Evolutionary conservation across 225 moss, liverwort and hornwort genomes (phyloP), one percentile per base, ranked within the genome.

Genomic region (Sphagnum contortum): DNA sequence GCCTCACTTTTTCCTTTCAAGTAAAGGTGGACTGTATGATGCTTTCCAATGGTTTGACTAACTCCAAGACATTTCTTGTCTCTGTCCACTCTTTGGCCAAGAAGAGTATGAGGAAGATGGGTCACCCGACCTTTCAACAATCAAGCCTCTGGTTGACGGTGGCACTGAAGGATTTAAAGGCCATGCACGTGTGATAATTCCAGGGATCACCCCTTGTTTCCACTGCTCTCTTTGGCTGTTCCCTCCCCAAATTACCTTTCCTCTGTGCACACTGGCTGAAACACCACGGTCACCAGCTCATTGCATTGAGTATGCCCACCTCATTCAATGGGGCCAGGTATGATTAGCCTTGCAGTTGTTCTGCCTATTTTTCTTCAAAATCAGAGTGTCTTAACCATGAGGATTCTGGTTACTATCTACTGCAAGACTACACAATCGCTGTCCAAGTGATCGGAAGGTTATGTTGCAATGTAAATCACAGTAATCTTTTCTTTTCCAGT

Each of bases 311-410:
- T 98, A 87, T 72, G 98, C 80, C 59, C 98, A 98, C 75, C 90
- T 98, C 63, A 98, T 98, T 49, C 98, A 93, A 70, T 98, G 98
- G 98, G 89, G 98, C 61, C 98, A 93, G 96, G 96, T 98, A 83
- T 60, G 70, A 47, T 71, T 0, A 29, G 29, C 29, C 29, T 29
- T 29, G 29, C 29, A 29, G 29, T 29, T 29, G 0, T 29, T 29
- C 29, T 29, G 29, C 29, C 29, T 29, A 29, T 29, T 29, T 29
- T 29, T 29, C 29, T 29, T 29, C 29, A 29, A 29, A 29, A 29
- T 29, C 29, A 29, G 0, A 29, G 29, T 29, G 29, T 29, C 29
- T 29, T 29, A 29, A 29, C 29, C 29, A 29, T 29, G 1, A 29
- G 29, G 29, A 29, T 29, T 29, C 29, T 29, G 29, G 29, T 29